These are phyloP conservation scores for Miamiensis avidus DNA, from an alignment of 169 alveolate genomes.

Conservation along the genomic window DNA sequence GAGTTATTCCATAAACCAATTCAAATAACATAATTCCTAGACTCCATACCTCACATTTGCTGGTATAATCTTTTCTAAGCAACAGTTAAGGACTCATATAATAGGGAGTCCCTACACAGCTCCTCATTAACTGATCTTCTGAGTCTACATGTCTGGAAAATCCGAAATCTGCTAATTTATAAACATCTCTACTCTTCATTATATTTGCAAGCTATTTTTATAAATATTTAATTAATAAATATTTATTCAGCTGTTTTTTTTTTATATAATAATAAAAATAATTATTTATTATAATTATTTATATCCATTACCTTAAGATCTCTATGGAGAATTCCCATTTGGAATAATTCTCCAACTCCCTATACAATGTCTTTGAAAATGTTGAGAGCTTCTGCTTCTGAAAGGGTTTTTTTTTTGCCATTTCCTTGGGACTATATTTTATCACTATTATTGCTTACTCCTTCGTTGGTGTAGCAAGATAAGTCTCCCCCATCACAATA, in stretches of 20 bases:
- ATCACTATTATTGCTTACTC: neutral
- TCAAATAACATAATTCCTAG: slow-evolving; percentile 57
- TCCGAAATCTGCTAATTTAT: slow-evolving; percentile 50
- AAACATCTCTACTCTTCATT: slow-evolving; percentile 21
- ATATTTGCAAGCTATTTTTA: slow-evolving; percentile 38
- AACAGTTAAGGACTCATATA: slow-evolving; percentile 46
- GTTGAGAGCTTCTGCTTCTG: slow-evolving; percentile 15
- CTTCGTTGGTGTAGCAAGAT: neutral
- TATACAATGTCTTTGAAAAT: slow-evolving; percentile 7
- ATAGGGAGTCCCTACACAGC: slow-evolving; percentile 49
- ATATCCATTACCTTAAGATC: slow-evolving; percentile 6
- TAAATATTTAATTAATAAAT: too few species aligned
- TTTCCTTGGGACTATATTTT: neutral
- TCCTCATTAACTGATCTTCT: slow-evolving; percentile 39
- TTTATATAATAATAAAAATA: too few species aligned
- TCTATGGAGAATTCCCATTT: slow-evolving; percentile 31
- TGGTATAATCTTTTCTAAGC: slow-evolving; percentile 26
- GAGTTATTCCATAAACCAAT: slow-evolving; percentile 37
- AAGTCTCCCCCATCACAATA: slow-evolving; percentile 38
- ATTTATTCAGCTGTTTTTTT: too few species aligned
- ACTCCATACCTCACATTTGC: slow-evolving; percentile 66
- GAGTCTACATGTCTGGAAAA: slow-evolving; percentile 40
- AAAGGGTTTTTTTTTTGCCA: neutral
- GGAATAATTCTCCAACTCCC: slow-evolving; percentile 21
- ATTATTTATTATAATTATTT: too few species aligned